A percentile compares a stretch with the other conserved stretches of the same genome.
Conservation (phyloP, 2,329 filamentous ascomycete species). For the Pochonia chlamydosporia region DNA sequence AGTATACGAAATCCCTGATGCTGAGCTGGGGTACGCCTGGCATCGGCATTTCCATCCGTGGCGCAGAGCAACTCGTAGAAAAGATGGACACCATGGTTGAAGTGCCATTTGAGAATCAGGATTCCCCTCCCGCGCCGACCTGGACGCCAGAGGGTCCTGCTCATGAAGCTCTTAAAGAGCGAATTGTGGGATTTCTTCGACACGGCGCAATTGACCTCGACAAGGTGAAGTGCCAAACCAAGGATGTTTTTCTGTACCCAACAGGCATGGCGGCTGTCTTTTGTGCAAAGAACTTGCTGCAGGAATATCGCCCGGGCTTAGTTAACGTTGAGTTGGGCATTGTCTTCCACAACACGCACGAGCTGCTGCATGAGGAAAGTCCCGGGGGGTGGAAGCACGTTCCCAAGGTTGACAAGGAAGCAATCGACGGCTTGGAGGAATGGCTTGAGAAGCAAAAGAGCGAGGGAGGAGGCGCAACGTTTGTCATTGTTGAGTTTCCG, state of each 20-base stretch:
- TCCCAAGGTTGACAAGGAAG: slow-evolving; percentile 33
- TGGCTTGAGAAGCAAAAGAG: slow-evolving; percentile 37
- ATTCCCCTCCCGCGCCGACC: slow-evolving; percentile 24
- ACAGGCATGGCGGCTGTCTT: slow-evolving; percentile 51
- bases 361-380: slow-evolving; percentile 39
- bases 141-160: slow-evolving; percentile 31
- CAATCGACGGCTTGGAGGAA: slow-evolving; percentile 37
- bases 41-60: slow-evolving; percentile 38
- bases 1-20: slow-evolving; percentile 29
- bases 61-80: slow-evolving; percentile 37
- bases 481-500: slow-evolving; percentile 41
- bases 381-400: slow-evolving; percentile 41
- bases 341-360: slow-evolving; percentile 45
- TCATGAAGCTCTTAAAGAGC: slow-evolving; percentile 31
- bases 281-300: slow-evolving; percentile 32
- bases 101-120: slow-evolving; percentile 20
- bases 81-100: slow-evolving; percentile 28
- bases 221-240: slow-evolving; percentile 16
- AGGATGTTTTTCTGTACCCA: slow-evolving; percentile 47
- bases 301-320: slow-evolving; percentile 22
- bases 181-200: slow-evolving; percentile 35
- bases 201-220: slow-evolving; percentile 29
- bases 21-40: slow-evolving; percentile 42
- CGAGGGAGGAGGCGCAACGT: slow-evolving; percentile 33
- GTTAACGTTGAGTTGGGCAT: slow-evolving; percentile 41